Evolutionary conservation across 805 yeast species (phyloP), one percentile per base, ranked within the genome.

Genomic region (Kluyveromyces dobzhanskii): DNA sequence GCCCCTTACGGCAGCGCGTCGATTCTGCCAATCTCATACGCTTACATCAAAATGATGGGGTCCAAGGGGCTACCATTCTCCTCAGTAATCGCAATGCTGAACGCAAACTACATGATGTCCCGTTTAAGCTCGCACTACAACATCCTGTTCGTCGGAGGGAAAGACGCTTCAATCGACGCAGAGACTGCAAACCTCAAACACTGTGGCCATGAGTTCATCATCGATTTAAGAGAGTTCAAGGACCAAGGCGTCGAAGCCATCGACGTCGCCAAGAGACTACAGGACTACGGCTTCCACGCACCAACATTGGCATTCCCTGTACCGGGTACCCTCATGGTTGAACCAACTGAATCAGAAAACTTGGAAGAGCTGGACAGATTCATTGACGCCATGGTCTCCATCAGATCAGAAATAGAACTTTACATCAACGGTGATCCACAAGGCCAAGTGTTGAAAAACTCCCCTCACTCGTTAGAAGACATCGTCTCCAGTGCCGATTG

Each of bases 241-340:
- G 61, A 73, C 2, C 48, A 69, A 19, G 94, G 94, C 17, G 70
- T 90, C 39, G 97, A 92, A 65, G 97, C 97, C 16, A 85, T 90
- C 51, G 98, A 92, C 60, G 79, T 92, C 43, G 97, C 98, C 41
- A 92, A 92, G 69, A 78, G 98, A 63, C 71, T 92, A 44, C 97
- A 92, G 66, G 98, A 92, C 65, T 92, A 90, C 60, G 96, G 97
- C 0, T 92, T 92, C 77, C 98, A 92, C 64, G 96, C 96, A 1
- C 98, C 98, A 45, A 92, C 98, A 18, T 80, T 92, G 85, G 92
- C 97, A 2, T 92, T 92, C 85, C 98, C 98, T 8, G 94, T 92
- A 37, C 90, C 97, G 4, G 95, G 94, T 45, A 92, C 98, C 2
- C 72, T 92, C 51, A 92, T 92, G 98, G 78, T 92, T 46, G 98